Base-by-base conservation (phyloP, 805 yeast species). In the Diddensiella transvaalensis region DNA sequence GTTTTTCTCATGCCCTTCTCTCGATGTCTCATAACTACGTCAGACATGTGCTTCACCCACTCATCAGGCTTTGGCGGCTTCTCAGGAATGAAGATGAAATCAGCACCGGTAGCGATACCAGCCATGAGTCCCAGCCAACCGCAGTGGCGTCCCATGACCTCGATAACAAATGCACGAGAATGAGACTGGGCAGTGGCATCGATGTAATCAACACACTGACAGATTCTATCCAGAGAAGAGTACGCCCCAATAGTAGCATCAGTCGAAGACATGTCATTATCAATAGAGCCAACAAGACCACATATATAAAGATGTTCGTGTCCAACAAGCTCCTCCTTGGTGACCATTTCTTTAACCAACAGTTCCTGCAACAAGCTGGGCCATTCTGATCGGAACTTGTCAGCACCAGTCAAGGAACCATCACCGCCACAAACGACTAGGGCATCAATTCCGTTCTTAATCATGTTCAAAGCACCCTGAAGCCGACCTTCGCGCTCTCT, bases 101-200 rank as follows among this genome's bases (percentile, higher is more conserved):
- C 99, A 2, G 99, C 98, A 60, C 93, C 86, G 23, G 97, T 87
- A 39, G 98, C 89, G 53, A 91, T 83, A 63, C 98, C 99, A 3
- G 99, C 95, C 93, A 89, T 90, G 58, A 93, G 73, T 1, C 95
- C 98, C 60, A 93, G 78, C 99, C 99, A 93, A 54, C 99, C 99
- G 75, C 99, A 93, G 68, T 93, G 97, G 64, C 99, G 82, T 53
- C 99, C 99, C 99, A 93, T 93, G 36, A 93, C 99, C 67, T 93
- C 99, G 51, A 93, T 86, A 39, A 93, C 96, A 66, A 93, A 93
- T 4, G 99, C 99, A 63, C 99, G 80, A 11, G 96, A 87, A 68
- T 93, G 99, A 2, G 98, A 91, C 57, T 86, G 80, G 15, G 99
- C 99, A 32, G 99, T 93, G 45, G 97, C 96, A 68, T 90, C 97